Evolutionary conservation across 371 early-diverging fungal genomes (phyloP).

Genomic region (Mortierella sp.): DNA sequence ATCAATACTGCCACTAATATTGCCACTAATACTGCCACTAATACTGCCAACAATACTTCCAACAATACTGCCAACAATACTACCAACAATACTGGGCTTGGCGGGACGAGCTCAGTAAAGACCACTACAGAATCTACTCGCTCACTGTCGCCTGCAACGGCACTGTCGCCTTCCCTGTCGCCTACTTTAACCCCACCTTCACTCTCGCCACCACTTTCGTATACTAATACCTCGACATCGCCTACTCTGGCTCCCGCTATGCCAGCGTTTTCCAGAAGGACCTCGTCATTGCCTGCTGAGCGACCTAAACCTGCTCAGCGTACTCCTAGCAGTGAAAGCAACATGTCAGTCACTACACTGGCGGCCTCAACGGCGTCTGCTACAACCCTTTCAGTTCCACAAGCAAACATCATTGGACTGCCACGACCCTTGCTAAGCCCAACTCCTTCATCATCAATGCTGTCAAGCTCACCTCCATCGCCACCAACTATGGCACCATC

Average conservation of each 20-base stretch:
- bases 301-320: slow-evolving; percentile 22
- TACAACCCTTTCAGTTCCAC: slow-evolving; percentile 8
- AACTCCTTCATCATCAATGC: background rate
- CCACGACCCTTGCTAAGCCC: slow-evolving; percentile 26
- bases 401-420: slow-evolving; percentile 31
- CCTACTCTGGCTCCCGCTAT: slow-evolving; percentile 2
- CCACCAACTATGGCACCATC: background rate
- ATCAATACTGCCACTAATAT: background rate
- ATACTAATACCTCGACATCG: background rate
- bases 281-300: slow-evolving; percentile 28
- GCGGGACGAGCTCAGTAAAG: background rate
- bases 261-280: slow-evolving; percentile 21
- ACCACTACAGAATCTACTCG: background rate
- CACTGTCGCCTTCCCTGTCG: background rate
- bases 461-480: slow-evolving; percentile 12
- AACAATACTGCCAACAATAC: background rate
- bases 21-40: background rate
- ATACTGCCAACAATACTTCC: background rate
- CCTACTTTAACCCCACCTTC: slow-evolving; percentile 3
- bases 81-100: background rate
- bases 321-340: slow-evolving; percentile 12
- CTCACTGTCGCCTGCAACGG: slow-evolving; percentile 2
- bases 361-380: background rate
- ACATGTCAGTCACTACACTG: background rate
- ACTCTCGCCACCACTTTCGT: slow-evolving; percentile 12